Evolutionary conservation across 208 protist species (phyloP).

Genomic region (Hexamita inflata): DNA sequence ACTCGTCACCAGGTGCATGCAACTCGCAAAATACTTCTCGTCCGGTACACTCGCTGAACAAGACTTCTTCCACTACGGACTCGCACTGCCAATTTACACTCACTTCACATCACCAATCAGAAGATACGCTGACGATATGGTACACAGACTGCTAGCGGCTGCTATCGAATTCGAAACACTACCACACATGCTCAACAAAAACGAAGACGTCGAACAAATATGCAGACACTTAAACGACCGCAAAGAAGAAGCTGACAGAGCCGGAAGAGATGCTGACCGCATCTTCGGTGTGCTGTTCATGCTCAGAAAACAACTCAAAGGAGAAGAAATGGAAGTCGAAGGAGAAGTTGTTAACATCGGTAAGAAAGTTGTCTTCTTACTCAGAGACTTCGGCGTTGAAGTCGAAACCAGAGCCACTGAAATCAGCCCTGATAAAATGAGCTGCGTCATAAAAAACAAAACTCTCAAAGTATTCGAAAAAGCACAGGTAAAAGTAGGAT

Average conservation of each 20-base stretch:
- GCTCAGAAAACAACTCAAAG: too few species aligned
- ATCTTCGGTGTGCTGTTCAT: conserved; percentile 15
- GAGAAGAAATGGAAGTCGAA: too few species aligned
- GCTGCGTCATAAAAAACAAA: too few species aligned
- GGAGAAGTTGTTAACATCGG: too few species aligned
- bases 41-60: conserved; percentile 25
- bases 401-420: too few species aligned
- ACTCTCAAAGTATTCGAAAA: too few species aligned
- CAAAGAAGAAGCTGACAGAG: conserved; percentile 17
- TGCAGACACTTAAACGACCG: background rate
- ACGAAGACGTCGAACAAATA: background rate
- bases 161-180: conserved; percentile 21
- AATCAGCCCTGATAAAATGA: too few species aligned
- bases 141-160: conserved; percentile 63
- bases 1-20: conserved; percentile 60
- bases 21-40: conserved; percentile 44
- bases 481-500: too few species aligned
- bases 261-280: background rate
- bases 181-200: background rate
- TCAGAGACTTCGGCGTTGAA: too few species aligned
- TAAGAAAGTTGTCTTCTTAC: too few species aligned
- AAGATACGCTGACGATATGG: conserved; percentile 63
- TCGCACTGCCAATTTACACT: conserved; percentile 64
- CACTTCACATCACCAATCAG: conserved; percentile 82
- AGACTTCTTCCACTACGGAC: conserved; percentile 65